Evolutionary conservation across 331 rosid genomes (phyloP).

Genomic region (Stylosanthes scabra): DNA sequence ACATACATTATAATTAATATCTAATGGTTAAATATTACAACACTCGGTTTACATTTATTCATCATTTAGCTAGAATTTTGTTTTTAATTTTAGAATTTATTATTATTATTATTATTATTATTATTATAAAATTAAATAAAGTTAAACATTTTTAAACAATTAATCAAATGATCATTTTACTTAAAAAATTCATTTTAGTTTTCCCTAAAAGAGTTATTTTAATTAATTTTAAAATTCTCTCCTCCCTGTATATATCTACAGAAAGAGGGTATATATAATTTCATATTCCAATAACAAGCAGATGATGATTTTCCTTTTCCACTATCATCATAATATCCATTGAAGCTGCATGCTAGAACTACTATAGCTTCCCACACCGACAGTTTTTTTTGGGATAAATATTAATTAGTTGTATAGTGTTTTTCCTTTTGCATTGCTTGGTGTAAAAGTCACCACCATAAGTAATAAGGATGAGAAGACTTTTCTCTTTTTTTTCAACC

Average conservation of each 20-base stretch:
- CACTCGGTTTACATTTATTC: too few relatives aligned
- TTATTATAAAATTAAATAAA: too few relatives aligned
- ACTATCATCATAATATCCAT: conserved; percentile 16
- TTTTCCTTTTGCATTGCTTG: conserved; percentile 31
- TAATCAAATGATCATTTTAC: too few relatives aligned
- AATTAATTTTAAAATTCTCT: too few relatives aligned
- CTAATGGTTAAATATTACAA: too few relatives aligned
- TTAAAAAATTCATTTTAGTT: too few relatives aligned
- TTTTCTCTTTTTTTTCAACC: neutral
- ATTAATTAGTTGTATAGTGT: neutral
- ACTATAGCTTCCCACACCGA: conserved; percentile 37
- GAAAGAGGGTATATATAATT: neutral
- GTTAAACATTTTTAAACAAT: too few relatives aligned
- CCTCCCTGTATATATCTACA: too few relatives aligned
- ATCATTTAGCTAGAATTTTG: too few relatives aligned
- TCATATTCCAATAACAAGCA: conserved; percentile 6
- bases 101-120: too few relatives aligned
- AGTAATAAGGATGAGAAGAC: neutral
- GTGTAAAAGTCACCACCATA: conserved; percentile 28
- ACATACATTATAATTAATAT: too few relatives aligned
- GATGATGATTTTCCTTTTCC: neutral
- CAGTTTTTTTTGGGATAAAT: conserved; percentile 11
- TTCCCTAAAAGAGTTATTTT: too few relatives aligned
- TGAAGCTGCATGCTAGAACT: conserved; percentile 17
- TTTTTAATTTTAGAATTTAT: neutral